phyloP scores from a whole-genome alignment of 371 early-diverging fungal genomes.

The Apophysomyces variabilis region DNA sequence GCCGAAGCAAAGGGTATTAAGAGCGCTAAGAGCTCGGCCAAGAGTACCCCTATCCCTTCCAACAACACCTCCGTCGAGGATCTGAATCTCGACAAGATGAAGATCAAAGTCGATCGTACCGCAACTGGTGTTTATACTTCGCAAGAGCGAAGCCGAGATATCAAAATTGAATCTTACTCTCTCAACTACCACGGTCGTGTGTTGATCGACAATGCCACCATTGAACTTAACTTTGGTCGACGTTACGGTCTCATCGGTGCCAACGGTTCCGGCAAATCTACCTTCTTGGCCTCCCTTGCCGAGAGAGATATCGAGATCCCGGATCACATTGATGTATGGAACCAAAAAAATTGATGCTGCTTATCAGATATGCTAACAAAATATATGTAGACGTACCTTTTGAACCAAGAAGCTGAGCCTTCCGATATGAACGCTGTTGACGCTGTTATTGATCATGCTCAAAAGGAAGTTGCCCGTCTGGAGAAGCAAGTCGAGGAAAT shows the following conservation, averaged over 20 bases:
- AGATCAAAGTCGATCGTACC: constrained; percentile 71
- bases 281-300: constrained; percentile 94
- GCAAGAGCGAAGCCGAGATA: constrained; percentile 89
- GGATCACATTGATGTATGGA: constrained; percentile 90
- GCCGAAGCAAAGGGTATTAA: constrained; percentile 40
- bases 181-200: constrained; percentile 93
- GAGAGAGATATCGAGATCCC: constrained; percentile 96
- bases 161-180: constrained; percentile 95
- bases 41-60: constrained; percentile 42
- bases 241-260: constrained; percentile 97
- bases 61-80: constrained; percentile 46
- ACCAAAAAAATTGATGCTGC: constrained; percentile 5
- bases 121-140: constrained; percentile 95
- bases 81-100: constrained; percentile 38
- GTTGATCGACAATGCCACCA: constrained; percentile 90
- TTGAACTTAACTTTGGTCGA: constrained; percentile 98
- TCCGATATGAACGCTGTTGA: constrained; percentile 90
- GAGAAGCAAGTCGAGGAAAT: constrained; percentile 91
- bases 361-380: background rate
- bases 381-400: constrained; percentile 76
- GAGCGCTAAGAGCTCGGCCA: constrained; percentile 31
- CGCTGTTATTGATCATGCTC: constrained; percentile 90
- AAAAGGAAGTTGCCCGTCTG: constrained; percentile 86
- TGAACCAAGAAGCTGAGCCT: constrained; percentile 95
- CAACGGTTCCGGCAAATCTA: constrained; percentile 99